Evolutionary conservation across 2,329 filamentous ascomycete genomes (phyloP).

Genomic region (Ceratocystis albifundus): DNA sequence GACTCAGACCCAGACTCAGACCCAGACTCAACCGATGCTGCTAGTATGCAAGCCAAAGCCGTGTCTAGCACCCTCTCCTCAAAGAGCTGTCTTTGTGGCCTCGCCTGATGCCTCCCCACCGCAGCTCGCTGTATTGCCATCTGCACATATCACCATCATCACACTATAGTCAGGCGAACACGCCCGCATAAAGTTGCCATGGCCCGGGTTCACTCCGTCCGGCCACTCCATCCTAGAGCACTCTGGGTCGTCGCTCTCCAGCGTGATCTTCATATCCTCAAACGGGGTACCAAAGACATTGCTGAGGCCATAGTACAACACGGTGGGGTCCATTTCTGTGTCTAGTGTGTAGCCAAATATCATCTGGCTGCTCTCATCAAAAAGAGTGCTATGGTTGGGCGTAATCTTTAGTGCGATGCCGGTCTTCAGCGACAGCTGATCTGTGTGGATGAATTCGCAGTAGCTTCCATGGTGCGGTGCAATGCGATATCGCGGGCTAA

Average conservation of each 20-base stretch:
- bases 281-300: constrained; percentile 35
- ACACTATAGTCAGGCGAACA: constrained; percentile 17
- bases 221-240: constrained; percentile 33
- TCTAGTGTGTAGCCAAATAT: constrained; percentile 34
- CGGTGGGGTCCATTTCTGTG: constrained; percentile 21
- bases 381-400: constrained; percentile 30
- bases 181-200: constrained; percentile 29
- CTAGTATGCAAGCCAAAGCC: too few relatives aligned
- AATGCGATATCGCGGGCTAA: constrained; percentile 28
- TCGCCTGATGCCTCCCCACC: not conserved
- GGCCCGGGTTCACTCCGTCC: constrained; percentile 30
- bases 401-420: constrained; percentile 35
- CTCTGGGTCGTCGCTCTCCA: constrained; percentile 27
- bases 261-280: constrained; percentile 29
- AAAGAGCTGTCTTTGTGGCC: not conserved
- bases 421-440: constrained; percentile 30
- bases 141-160: constrained; percentile 13
- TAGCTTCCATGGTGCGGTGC: constrained; percentile 28
- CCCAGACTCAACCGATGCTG: too few relatives aligned
- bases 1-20: too few relatives aligned
- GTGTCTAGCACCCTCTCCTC: not conserved
- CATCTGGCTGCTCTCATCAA: constrained; percentile 32
- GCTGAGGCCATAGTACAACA: constrained; percentile 34
- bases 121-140: not conserved
- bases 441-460: constrained; percentile 30